Base-by-base conservation (phyloP, 768 basidiomycete genomes). In the Pulveroboletus sp. region DNA sequence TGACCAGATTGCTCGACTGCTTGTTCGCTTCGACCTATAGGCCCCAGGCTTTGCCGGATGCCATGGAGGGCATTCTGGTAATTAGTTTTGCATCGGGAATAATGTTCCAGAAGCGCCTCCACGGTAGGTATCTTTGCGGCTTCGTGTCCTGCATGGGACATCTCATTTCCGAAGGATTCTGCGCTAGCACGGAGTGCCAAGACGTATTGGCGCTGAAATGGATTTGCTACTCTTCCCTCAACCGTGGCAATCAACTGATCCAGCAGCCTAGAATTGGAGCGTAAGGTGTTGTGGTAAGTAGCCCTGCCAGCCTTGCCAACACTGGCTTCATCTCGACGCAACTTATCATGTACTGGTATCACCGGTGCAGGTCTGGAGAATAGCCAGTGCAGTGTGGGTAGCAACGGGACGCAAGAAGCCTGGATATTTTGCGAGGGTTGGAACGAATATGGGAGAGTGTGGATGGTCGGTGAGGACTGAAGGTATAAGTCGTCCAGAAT, bases 1-100 rank as follows among this genome's bases (percentile, higher is more conserved):
- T 66, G 53, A 14, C 61, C 58, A 13, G 53, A 37, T 14, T 29
- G 17, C 12, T 21, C n/a, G 5, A 58, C 8, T 1, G 57, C 49
- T 3, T 25, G 31, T 39, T 60, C 59, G 11, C 17, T 36, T 19
- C n/a, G 17, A 12, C 2, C 10, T 9, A 17, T 36, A 1, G 35
- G 35, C 2, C 35, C 35, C 4, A 36, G 35, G 20, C n/a, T 5
- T 19, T 19, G 17, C 35, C 20, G 35, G 35, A 36, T 6, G 9
- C 6, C 5, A 9, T 20, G 35, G 6, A 36, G 19, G 11, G 20
- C 21, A 24, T 43, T n/a, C 5, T 24, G 5, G 33, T 13, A 43
- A 3, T 11, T 34, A 4, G 21, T n/a, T 25, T 14, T 35, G 23
- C 33, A 35, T n/a, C 8, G 4, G 17, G 11, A 16, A 24, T 24